Evolutionary conservation across 257 asterid genomes (phyloP).

Genomic region (Prunella vulgaris): DNA sequence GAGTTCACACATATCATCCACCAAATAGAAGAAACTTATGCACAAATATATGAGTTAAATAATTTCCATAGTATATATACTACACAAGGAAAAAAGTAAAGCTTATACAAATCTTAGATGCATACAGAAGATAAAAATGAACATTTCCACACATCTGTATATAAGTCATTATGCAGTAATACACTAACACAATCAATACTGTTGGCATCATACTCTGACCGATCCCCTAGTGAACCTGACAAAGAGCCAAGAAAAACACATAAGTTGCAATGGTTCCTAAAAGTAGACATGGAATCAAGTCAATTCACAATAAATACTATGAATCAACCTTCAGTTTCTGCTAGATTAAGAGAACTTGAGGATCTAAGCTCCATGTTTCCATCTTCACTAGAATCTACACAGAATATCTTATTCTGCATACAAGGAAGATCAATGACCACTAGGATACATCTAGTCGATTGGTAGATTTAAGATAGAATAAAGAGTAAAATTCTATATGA

Average conservation of each 20-base stretch:
- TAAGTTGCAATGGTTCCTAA: slow-evolving; percentile 8
- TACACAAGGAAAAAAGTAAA: not conserved
- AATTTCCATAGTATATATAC: not conserved
- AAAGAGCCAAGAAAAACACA: slow-evolving; percentile 22
- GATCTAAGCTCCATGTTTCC: slow-evolving; percentile 25
- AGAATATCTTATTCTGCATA: slow-evolving; percentile 42
- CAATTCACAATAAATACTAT: slow-evolving; percentile 6
- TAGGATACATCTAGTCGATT: slow-evolving; percentile 10
- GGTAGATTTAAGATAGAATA: slow-evolving; percentile 8
- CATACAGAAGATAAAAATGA: not conserved
- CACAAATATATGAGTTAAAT: slow-evolving; percentile 1
- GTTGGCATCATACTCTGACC: slow-evolving; percentile 20
- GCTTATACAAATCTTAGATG: not conserved
- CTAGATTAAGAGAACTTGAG: slow-evolving; percentile 19
- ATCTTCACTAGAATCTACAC: slow-evolving; percentile 59
- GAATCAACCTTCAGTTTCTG: slow-evolving; percentile 42
- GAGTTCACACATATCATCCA: not conserved
- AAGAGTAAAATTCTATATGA: slow-evolving; percentile 10
- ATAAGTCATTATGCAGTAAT: slow-evolving; percentile 5
- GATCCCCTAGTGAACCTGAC: slow-evolving; percentile 45
- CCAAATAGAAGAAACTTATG: slow-evolving; percentile 13
- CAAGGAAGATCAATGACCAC: slow-evolving; percentile 15
- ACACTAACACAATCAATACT: slow-evolving; percentile 31
- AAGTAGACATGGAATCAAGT: slow-evolving; percentile 14
- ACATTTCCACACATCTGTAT: slow-evolving; percentile 8